These are phyloP conservation scores for Trichoderma polysporum DNA, from an alignment of 2,329 filamentous ascomycete genomes.

Conservation along the genomic window DNA sequence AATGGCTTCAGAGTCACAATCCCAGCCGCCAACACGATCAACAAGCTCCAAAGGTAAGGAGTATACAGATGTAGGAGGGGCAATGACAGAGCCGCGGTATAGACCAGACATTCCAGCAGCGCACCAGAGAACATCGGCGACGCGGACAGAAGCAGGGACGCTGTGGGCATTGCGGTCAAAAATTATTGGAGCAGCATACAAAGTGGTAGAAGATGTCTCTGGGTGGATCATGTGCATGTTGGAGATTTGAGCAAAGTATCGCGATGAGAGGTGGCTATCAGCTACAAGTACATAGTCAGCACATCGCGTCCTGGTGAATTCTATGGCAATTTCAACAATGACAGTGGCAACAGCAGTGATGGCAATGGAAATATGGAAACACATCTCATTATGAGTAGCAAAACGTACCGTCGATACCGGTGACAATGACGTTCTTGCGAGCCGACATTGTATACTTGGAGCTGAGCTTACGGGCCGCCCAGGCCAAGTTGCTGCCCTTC, in stretches of 20 bases:
- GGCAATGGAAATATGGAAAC: no score
- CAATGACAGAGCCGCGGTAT: conserved; percentile 61
- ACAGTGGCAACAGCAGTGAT: not conserved
- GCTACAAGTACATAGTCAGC: conserved; percentile 43
- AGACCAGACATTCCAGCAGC: conserved; percentile 69
- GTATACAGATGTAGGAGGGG: conserved; percentile 73
- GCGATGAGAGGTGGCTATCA: conserved; percentile 67
- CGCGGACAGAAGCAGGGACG: conserved; percentile 66
- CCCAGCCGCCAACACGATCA: conserved; percentile 71
- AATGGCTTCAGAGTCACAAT: conserved; percentile 68
- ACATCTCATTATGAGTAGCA: not conserved
- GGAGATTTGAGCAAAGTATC: conserved; percentile 66
- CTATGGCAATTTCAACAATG: not conserved
- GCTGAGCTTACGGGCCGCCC: conserved; percentile 66
- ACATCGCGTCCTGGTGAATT: not conserved
- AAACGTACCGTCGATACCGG: conserved; percentile 68
- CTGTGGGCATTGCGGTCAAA: conserved; percentile 72
- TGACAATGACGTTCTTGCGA: conserved; percentile 65
- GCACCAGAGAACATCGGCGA: conserved; percentile 71
- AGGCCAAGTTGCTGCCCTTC: conserved; percentile 73
- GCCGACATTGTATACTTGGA: conserved; percentile 54
- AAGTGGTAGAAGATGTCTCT: conserved; percentile 59
- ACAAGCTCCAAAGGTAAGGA: conserved; percentile 66
- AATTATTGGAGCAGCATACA: conserved; percentile 70
- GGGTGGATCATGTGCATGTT: conserved; percentile 61